Base-by-base conservation (phyloP, 176 grass and related monocot species). In the Musa acuminata region DNA sequence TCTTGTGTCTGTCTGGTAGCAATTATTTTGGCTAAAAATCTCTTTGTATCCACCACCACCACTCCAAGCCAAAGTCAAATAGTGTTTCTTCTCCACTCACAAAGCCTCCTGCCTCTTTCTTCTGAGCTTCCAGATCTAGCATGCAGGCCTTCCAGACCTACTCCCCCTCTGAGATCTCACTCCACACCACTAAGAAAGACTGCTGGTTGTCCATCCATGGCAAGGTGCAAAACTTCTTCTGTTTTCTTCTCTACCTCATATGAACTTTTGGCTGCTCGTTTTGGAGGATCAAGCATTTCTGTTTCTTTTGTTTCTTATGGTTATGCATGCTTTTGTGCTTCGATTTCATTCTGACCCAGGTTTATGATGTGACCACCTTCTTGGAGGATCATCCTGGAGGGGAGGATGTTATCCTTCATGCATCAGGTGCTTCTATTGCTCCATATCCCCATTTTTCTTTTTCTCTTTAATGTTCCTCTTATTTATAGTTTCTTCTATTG, bases 71-170 rank as follows among this genome's bases (percentile, higher is more conserved):
- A 43, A 43, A 43, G 35, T 43, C 35, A 43, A 43, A 43, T 6
- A 43, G 35, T 43, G 35, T 43, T 9, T 20, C 13, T 49, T 9
- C 67, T 10, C 14, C 19, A 51, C 27, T 19, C 14, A 22, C 13
- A 5, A 12, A 57, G 13, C 13, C 13, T 26, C 14, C 51, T 55
- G 35, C 35, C 35, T 13, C n/a, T 27, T 55, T 10, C 90, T 1
- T 67, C 89, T 50, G 80, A 82, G 54, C 75, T 94, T 77, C 64
- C 91, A 52, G 25, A 51, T 78, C 65, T 26, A 70, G 10, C 52
- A 71, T 79, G 77, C 23, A 20, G 54, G 24, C 52, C 26, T 50
- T 53, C 14, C 13, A 70, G 66, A 57, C 35, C 16, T 70, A 50
- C 64, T 70, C 65, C 7, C 52, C 8, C 49, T 55, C 52, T 70